Evolutionary conservation across 192 early-diverging fungal species (phyloP).

Genomic region (Thamnidium elegans): DNA sequence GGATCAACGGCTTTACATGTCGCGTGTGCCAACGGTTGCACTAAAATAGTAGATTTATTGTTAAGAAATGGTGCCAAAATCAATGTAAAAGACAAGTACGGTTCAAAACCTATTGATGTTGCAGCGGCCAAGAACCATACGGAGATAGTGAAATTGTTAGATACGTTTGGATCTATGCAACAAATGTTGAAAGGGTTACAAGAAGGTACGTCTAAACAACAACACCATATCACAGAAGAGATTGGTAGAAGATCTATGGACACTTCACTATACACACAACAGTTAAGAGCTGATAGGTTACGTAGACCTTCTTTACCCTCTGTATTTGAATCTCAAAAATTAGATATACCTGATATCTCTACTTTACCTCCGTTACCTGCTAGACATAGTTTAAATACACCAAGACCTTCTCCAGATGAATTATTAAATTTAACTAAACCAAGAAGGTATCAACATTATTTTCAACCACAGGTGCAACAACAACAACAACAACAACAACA

Average conservation of each 20-base stretch:
- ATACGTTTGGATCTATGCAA: constrained; percentile 39
- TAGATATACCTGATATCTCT: constrained; percentile 10
- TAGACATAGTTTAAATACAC: background rate
- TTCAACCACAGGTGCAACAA: constrained; percentile 4
- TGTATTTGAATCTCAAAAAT: constrained; percentile 28
- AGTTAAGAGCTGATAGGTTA: constrained; percentile 16
- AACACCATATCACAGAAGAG: constrained; percentile 1
- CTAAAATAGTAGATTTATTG: constrained; percentile 56
- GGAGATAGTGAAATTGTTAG: constrained; percentile 45
- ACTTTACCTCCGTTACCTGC: constrained; percentile 8
- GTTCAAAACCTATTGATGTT: constrained; percentile 45
- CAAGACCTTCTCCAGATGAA: background rate
- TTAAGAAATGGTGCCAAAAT: constrained; percentile 57
- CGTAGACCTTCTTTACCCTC: constrained; percentile 36
- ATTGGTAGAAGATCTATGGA: constrained; percentile 17
- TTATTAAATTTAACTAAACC: background rate
- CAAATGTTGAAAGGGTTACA: constrained; percentile 19
- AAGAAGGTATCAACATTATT: background rate
- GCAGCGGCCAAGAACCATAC: constrained; percentile 50
- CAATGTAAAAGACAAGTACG: constrained; percentile 63
- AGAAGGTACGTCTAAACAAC: constrained; percentile 1
- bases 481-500: constrained; percentile 16
- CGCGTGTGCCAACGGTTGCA: constrained; percentile 74
- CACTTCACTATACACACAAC: background rate
- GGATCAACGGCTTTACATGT: constrained; percentile 82